Conservation (phyloP, 2,329 filamentous ascomycete genomes). For the Ascosphaera pollenicola region DNA sequence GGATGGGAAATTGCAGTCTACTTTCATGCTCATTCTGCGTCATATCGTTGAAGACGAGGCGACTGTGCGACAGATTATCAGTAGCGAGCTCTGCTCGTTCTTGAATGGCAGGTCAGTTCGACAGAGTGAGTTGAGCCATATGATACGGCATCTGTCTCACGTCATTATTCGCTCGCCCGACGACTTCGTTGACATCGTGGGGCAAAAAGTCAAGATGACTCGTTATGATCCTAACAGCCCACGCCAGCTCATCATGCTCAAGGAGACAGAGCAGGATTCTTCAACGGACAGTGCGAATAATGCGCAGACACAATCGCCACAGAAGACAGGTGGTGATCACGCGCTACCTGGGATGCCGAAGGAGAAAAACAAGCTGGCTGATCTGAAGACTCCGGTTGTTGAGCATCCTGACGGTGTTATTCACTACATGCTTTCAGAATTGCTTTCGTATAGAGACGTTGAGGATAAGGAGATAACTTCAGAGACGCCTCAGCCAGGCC, state of each 20-base stretch:
- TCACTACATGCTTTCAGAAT: slow-evolving; percentile 79
- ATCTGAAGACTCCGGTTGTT: slow-evolving; percentile 62
- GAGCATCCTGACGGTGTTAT: slow-evolving; percentile 90
- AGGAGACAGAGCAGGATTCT: slow-evolving; percentile 13
- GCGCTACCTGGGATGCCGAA: slow-evolving; percentile 6
- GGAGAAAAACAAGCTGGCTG: slow-evolving; percentile 33
- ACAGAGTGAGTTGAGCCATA: slow-evolving; percentile 46
- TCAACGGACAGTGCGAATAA: slow-evolving; percentile 20
- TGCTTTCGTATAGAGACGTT: slow-evolving; percentile 79
- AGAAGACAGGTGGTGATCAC: slow-evolving; percentile 1
- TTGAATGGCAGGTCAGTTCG: slow-evolving; percentile 40
- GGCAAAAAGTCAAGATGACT: slow-evolving; percentile 57
- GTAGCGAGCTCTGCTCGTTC: slow-evolving; percentile 60
- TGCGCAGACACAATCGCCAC: slow-evolving; percentile 3
- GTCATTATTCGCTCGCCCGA: slow-evolving; percentile 62
- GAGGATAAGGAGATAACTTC: slow-evolving; percentile 49
- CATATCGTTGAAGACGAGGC: slow-evolving; percentile 91
- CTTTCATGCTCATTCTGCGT: slow-evolving; percentile 68
- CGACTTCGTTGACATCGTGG: slow-evolving; percentile 69
- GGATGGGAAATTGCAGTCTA: slow-evolving; percentile 49
- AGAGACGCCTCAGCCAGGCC: slow-evolving; percentile 10
- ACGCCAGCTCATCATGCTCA: slow-evolving; percentile 31
- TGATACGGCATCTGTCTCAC: slow-evolving; percentile 55
- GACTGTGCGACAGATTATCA: slow-evolving; percentile 77
- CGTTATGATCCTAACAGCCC: slow-evolving; percentile 36